These are phyloP conservation scores for Teratosphaeria zuluensis DNA, from an alignment of 2,329 filamentous ascomycete species.

Conservation along the genomic window DNA sequence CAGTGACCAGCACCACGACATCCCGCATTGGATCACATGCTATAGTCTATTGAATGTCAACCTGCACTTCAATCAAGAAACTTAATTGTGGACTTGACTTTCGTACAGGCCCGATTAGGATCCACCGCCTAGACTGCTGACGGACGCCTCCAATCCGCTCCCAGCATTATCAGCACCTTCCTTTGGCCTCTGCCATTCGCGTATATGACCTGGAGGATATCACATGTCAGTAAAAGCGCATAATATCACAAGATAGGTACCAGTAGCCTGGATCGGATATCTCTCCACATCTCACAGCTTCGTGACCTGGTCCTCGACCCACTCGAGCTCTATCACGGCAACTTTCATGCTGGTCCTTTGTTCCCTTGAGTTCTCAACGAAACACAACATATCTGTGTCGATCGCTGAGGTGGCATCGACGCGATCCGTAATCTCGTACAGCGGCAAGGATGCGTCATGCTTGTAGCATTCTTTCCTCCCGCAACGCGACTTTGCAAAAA, in stretches of 20 bases:
- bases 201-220: constrained; percentile 53
- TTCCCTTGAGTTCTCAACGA: neutral
- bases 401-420: neutral
- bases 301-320: neutral
- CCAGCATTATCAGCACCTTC: constrained; percentile 16
- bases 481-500: neutral
- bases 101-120: neutral
- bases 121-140: neutral
- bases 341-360: neutral
- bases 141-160: neutral
- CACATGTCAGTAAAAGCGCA: neutral
- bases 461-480: neutral
- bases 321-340: neutral
- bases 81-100: neutral
- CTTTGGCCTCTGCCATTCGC: constrained; percentile 61
- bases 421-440: neutral
- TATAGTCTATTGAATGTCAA: no score
- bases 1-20: neutral
- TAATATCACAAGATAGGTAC: neutral
- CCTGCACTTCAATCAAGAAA: no score
- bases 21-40: no score
- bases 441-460: neutral
- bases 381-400: neutral
- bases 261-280: neutral
- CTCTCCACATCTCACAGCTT: neutral